Evolutionary conservation across 129 eudicot genomes (phyloP), one percentile per base, ranked within the genome.

Genomic region (Calendula officinalis): DNA sequence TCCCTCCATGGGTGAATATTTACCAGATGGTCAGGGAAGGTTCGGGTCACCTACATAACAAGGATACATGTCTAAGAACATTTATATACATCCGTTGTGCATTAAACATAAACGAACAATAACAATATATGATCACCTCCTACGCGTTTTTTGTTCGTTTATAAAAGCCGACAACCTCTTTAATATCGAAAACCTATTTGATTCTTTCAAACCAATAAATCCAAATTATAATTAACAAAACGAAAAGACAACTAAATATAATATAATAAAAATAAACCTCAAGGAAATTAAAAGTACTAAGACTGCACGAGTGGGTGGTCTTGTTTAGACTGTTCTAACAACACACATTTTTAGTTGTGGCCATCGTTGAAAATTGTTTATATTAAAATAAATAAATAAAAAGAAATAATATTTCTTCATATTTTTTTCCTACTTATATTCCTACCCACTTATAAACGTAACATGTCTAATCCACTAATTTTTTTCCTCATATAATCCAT

Each of bases 281-380:
- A 60, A 38, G 39, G 1, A 39, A 14, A 48, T 40, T 15, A 60
- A 50, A 14, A 9, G 4, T 40, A 51, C 27, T 8, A 48, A 60
- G 61, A 71, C 22, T 71, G 50, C 76, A 64, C 52, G 77, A 48
- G 51, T 72, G 43, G 57, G 53, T 72, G 58, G 40, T 12, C 16
- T 50, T 60, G 12, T 30, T 14, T 33, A 36, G 17, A 37, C 27
- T 57, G 32, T 35, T 59, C 1, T 8, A 22, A 14, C 3, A 7
- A 0, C 14, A 30, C 33, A 53, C 7, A 5, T 43, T 30, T 15
- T 53, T 53, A 40, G 41, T 56, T 56, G 60, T 46, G 66, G 14
- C 27, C 66, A 38, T 37, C 27, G 67, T 65, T 46, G 44, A 73
- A 65, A 45, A 37, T 56, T 13, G 37, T 44, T 10, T 16, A 55